These are phyloP conservation scores for Podaxis rugospora DNA, from an alignment of 768 basidiomycete species.

Conservation along the genomic window DNA sequence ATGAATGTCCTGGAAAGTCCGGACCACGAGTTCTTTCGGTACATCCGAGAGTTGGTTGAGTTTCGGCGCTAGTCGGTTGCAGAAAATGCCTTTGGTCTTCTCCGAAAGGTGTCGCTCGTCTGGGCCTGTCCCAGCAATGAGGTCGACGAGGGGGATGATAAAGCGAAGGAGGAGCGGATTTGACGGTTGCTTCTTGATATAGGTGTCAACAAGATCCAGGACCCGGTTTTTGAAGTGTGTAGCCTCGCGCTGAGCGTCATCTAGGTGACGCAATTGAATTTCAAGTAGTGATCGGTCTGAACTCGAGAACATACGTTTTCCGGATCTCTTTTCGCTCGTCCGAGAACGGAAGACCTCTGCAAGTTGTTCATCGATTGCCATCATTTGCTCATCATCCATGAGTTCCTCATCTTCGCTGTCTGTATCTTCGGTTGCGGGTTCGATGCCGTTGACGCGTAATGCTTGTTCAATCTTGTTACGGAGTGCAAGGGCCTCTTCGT, in stretches of 20 bases:
- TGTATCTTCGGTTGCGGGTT: slow-evolving; percentile 50
- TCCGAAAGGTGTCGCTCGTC: slow-evolving; percentile 89
- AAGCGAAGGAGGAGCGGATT: slow-evolving; percentile 64
- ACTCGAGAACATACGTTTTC: slow-evolving; percentile 49
- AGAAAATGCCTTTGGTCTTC: slow-evolving; percentile 80
- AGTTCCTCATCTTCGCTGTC: slow-evolving; percentile 63
- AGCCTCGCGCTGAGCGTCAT: slow-evolving; percentile 76
- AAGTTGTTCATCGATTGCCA: slow-evolving; percentile 90
- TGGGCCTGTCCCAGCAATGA: slow-evolving; percentile 57
- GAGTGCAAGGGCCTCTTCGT: slow-evolving; percentile 39
- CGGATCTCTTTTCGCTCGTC: slow-evolving; percentile 52
- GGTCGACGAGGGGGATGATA: slow-evolving; percentile 72
- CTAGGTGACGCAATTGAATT: slow-evolving; percentile 24
- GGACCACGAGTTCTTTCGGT: slow-evolving; percentile 37
- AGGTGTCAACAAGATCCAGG: slow-evolving; percentile 89
- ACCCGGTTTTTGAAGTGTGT: slow-evolving; percentile 96
- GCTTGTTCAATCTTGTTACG: slow-evolving; percentile 65
- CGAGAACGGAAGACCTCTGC: slow-evolving; percentile 80
- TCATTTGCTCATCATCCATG: slow-evolving; percentile 98
- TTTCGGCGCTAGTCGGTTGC: slow-evolving; percentile 61
- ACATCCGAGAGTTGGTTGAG: slow-evolving; percentile 61
- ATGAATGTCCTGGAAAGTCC: slow-evolving; percentile 63
- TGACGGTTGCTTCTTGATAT: slow-evolving; percentile 71
- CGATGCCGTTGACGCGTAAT: slow-evolving; percentile 53
- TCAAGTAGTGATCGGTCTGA: not conserved